Percentiles rank a stretch among this genome's conserved stretches.
phyloP scores from a whole-genome alignment of 1,139 yeast species.

The Kodamaea sp. region DNA sequence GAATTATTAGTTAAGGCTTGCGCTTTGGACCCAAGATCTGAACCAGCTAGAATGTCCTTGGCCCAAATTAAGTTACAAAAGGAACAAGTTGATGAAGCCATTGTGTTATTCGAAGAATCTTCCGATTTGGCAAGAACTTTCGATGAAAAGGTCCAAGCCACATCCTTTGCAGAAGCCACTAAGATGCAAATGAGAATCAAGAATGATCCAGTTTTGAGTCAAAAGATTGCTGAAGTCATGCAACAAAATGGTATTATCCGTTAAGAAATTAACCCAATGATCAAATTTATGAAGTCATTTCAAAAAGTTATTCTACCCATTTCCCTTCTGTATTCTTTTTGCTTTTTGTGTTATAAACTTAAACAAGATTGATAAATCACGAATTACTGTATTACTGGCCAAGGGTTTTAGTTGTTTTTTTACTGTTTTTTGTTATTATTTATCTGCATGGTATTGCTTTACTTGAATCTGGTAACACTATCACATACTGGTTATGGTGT shows the following conservation, averaged over 20 bases:
- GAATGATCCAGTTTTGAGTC: conserved; percentile 57
- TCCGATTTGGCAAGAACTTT: conserved; percentile 77
- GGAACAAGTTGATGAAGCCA: conserved; percentile 80
- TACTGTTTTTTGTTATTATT: no score
- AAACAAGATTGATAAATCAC: no score
- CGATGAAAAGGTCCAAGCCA: conserved; percentile 88
- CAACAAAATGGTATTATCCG: conserved; percentile 23
- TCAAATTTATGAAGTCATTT: no score
- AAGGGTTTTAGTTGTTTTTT: no score
- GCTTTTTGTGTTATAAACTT: neutral
- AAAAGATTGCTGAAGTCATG: conserved; percentile 45
- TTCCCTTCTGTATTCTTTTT: neutral
- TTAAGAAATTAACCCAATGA: conserved; percentile 2
- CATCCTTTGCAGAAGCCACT: conserved; percentile 89
- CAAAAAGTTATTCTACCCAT: neutral
- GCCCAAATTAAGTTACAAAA: conserved; percentile 88
- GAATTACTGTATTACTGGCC: no score
- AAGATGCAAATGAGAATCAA: conserved; percentile 74
- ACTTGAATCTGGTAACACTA: no score
- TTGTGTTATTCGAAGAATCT: conserved; percentile 75
- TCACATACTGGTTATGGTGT: no score
- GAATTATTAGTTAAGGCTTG: conserved; percentile 72
- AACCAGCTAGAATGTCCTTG: conserved; percentile 81
- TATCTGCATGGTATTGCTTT: no score
- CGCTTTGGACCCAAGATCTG: conserved; percentile 80